Percentiles rank a stretch among this genome's conserved stretches.
Evolutionary conservation across 2,329 filamentous ascomycete genomes (phyloP).

Genomic region (Talaromyces sp.): DNA sequence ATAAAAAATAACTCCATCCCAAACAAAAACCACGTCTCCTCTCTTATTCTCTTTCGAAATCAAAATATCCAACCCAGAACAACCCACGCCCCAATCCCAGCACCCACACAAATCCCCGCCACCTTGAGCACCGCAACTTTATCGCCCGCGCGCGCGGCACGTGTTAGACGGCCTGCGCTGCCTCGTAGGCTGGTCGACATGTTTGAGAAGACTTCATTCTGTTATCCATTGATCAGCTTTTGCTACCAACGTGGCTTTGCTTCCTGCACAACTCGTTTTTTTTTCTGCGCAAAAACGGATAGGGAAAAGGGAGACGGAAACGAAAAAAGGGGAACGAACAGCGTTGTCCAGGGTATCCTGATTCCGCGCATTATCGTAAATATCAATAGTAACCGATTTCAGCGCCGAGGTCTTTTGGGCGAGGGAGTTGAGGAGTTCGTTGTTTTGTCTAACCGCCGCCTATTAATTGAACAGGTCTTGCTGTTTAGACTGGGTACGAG

Average conservation of each 20-base stretch:
- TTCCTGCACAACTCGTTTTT: not conserved
- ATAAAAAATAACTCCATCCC: not conserved
- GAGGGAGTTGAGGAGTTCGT: conserved; percentile 85
- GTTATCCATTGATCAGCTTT: no score
- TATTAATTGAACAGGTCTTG: no score
- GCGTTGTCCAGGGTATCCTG: conserved; percentile 85
- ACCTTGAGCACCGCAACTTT: conserved; percentile 87
- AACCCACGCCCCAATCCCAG: conserved; percentile 72
- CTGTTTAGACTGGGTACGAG: not conserved
- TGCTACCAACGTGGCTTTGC: not conserved
- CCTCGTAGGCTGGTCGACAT: conserved; percentile 79
- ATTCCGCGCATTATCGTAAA: conserved; percentile 89
- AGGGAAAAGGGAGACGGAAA: not conserved
- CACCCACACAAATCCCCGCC: conserved; percentile 70
- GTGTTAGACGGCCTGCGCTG: conserved; percentile 71
- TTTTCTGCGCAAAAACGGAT: no score
- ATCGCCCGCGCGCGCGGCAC: conserved; percentile 88
- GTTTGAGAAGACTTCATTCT: conserved; percentile 87
- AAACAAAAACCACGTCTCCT: not conserved
- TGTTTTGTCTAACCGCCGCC: conserved; percentile 64
- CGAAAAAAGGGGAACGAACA: conserved; percentile 45
- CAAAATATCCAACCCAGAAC: conserved; percentile 57
- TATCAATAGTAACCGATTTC: conserved; percentile 90
- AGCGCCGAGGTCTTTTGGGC: conserved; percentile 85
- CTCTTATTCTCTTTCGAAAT: not conserved